Base-by-base conservation (phyloP, 2,329 filamentous ascomycete genomes). In the Malbranchea cinnamomea region DNA sequence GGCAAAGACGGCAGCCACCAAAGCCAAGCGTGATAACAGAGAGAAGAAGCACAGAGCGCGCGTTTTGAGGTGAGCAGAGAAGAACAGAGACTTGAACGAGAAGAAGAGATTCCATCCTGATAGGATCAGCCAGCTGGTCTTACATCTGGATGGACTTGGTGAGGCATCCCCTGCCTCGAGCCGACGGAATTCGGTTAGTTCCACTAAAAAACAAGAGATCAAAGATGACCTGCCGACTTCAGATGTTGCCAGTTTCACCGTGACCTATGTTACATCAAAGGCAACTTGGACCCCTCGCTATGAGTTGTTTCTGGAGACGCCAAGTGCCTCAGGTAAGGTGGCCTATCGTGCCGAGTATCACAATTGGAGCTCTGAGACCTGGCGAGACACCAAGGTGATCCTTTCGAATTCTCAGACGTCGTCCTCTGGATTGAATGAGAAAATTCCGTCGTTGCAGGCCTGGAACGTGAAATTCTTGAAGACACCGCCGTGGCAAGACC, bases 351-450 rank as follows among this genome's bases (percentile, higher is more conserved):
- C 73, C 2, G 63, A 67, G 38, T 63, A 77, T 30, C 64, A 60
- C 33, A 78, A 78, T 50, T 56, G 56, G 29, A 75, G 71, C 0
- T 71, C 67, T 0, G 74, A 78, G 52, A 68, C 64, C 0, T 78
- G 74, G 74, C 57, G 55, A 17, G 64, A 68, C 48, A 67, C 68
- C 46, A 68, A 65, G 37, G 52, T 78, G 21, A 63, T 62, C 0
- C 61, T 78, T 4, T 77, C 73, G 2, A 77, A 71, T 0, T 75
- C 71, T 0, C 68, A 76, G 41, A 66, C 71, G 3, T 62, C 61
- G 4, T 72, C 69, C 31, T 60, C 65, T 2, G 64, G 65, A 2
- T 52, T 75, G 2, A 59, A 65, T 14, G 67, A 75, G 34, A 49
- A 51, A 8, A 63, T 71, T 2, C 73, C 73, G 0, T 52, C 48